These are phyloP conservation scores for Iris macrosiphon DNA, from an alignment of 106 monocot species.

Conservation along the genomic window DNA sequence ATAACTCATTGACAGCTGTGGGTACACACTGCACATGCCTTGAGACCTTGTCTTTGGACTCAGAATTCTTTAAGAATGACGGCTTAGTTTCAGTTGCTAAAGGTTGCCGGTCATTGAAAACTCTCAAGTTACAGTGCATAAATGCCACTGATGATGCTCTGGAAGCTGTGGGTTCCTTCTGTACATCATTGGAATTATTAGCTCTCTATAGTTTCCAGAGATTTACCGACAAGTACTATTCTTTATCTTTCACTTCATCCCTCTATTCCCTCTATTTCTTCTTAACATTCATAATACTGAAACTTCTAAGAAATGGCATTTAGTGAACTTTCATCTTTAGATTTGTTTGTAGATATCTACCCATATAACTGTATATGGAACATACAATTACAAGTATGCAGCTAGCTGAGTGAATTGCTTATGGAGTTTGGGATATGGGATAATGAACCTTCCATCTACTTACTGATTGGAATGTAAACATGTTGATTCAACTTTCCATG, in stretches of 20 bases:
- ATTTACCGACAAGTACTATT: slow-evolving; percentile 73
- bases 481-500: no score
- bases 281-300: background rate
- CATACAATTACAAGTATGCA: no score
- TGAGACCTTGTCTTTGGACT: slow-evolving; percentile 69
- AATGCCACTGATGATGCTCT: slow-evolving; percentile 78
- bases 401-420: no score
- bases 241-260: no score
- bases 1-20: slow-evolving; percentile 65
- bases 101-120: slow-evolving; percentile 61
- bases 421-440: no score
- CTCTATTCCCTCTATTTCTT: background rate
- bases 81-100: slow-evolving; percentile 62
- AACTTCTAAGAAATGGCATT: background rate
- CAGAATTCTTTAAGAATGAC: slow-evolving; percentile 59
- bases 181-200: slow-evolving; percentile 63
- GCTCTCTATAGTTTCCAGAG: slow-evolving; percentile 76
- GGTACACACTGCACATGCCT: slow-evolving; percentile 62
- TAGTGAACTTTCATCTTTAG: background rate
- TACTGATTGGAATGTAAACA: no score
- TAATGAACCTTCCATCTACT: no score
- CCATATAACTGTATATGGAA: no score
- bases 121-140: slow-evolving; percentile 69
- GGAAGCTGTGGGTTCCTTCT: slow-evolving; percentile 62
- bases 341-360: no score